Evolutionary conservation across 495 filamentous ascomycete genomes (phyloP), one percentile per base, ranked within the genome.

Genomic region (Thozetella sp.): DNA sequence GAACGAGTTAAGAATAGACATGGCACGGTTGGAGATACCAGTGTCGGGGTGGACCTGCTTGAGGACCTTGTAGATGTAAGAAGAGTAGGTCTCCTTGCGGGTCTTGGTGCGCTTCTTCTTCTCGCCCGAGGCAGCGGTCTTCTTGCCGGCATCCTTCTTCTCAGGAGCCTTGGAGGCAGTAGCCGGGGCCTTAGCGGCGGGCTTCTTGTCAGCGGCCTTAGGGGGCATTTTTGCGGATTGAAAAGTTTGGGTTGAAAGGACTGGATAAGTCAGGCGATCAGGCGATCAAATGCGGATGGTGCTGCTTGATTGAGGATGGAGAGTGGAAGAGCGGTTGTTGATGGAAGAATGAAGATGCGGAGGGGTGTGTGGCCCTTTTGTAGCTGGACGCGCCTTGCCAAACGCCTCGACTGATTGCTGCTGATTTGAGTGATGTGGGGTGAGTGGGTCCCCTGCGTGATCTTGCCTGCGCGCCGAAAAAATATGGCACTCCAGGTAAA

Each of bases 21-120:
- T 99, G 72, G 95, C 95, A 76, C 95, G 93, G 84, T 97, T 99
- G 68, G 95, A 98, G 83, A 99, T 99, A 91, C 95, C 95, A 72
- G 95, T 99, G 78, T 99, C 95, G 58, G 95, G 95, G 84, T 99
- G 95, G 70, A 99, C 95, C 84, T 99, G 95, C 90, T 99, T 99
- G 71, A 99, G 89, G 67, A 99, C 95, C 86, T 99, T 99, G 89
- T 99, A 99, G 85, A 99, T 99, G 89, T 99, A 99, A 46, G 90
- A 95, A 66, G 92, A 96, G 84, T 99, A 99, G 55, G 95, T 99
- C 88, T 99, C 95, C 91, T 97, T 97, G 80, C 95, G 89, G 67
- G 95, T 90, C 94, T 99, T 99, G 86, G 92, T 96, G 69, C 96
- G 92, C 93, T 99, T 99, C 91, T 98, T 99, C 93, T 99, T 98